Evolutionary conservation across 495 filamentous ascomycete genomes (phyloP).

Genomic region (Eremomyces bilateralis): DNA sequence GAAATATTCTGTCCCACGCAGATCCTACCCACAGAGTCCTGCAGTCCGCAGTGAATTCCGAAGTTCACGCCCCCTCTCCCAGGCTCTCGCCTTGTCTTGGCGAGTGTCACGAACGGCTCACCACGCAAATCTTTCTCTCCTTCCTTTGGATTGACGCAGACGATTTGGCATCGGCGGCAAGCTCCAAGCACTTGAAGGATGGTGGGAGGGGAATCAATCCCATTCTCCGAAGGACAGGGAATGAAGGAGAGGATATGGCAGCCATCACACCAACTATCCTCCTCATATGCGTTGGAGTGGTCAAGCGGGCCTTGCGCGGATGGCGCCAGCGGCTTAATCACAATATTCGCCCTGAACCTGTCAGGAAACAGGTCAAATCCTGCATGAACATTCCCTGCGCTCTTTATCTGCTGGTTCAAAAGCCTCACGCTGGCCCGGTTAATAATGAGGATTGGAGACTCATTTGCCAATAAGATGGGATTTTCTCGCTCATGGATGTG

Average conservation of each 20-base stretch:
- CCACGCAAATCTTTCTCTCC: constrained; percentile 51
- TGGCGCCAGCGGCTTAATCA: no score
- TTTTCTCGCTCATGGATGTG: no score
- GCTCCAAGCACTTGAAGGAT: constrained; percentile 55
- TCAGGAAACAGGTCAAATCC: no score
- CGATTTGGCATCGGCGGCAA: constrained; percentile 85
- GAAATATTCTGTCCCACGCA: no score
- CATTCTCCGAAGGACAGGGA: no score
- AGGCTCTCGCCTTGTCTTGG: constrained; percentile 60
- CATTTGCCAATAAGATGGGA: constrained; percentile 72
- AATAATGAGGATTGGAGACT: constrained; percentile 75
- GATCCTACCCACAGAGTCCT: no score
- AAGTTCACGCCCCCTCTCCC: no score
- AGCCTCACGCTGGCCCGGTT: constrained; percentile 56
- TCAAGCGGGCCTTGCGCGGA: no score
- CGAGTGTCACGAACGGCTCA: constrained; percentile 74
- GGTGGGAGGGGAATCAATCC: no score
- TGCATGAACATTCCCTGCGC: constrained; percentile 34
- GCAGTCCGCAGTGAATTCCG: no score
- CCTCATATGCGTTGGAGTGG: no score
- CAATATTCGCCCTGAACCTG: constrained; percentile 69
- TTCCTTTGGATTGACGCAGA: constrained; percentile 75
- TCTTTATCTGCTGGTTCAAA: constrained; percentile 48
- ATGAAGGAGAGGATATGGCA: no score
- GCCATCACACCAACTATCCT: constrained; percentile 36